phyloP scores from a whole-genome alignment of 305 asterid species.

The Fraxinus ornus region DNA sequence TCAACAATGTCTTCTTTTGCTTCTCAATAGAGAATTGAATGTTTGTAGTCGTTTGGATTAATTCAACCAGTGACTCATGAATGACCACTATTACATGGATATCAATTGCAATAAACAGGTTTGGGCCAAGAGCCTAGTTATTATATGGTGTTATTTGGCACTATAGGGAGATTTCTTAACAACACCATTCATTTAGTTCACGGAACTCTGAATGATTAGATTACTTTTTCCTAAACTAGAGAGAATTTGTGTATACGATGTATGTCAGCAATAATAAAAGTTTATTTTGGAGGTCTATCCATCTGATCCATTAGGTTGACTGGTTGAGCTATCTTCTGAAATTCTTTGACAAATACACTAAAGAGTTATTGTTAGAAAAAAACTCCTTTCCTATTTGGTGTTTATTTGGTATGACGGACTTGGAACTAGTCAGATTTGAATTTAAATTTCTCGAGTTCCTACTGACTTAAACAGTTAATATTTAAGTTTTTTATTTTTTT shows the following conservation, averaged over 20 bases:
- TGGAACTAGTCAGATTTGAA: neutral
- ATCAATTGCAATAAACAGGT: neutral
- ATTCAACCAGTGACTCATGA: neutral
- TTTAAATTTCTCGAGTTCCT: neutral
- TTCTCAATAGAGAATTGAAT: neutral
- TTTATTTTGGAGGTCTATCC: neutral
- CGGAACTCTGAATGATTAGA: neutral
- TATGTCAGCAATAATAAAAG: neutral
- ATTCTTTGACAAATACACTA: neutral
- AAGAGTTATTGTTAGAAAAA: neutral
- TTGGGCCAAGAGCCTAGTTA: neutral
- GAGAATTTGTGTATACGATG: neutral
- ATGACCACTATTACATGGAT: neutral
- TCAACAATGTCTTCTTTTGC: neutral
- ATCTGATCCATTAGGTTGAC: neutral
- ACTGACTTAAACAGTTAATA: neutral
- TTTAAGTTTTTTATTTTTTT: neutral
- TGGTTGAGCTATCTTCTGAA: neutral
- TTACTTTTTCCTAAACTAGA: neutral
- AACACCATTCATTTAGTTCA: neutral
- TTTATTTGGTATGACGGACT: neutral
- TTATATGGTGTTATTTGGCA: neutral
- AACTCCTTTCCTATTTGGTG: neutral
- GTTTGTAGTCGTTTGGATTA: neutral
- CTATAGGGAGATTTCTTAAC: neutral